These are phyloP conservation scores for Pseudodiploospora longispora DNA, from an alignment of 2,329 filamentous ascomycete species.

Conservation along the genomic window DNA sequence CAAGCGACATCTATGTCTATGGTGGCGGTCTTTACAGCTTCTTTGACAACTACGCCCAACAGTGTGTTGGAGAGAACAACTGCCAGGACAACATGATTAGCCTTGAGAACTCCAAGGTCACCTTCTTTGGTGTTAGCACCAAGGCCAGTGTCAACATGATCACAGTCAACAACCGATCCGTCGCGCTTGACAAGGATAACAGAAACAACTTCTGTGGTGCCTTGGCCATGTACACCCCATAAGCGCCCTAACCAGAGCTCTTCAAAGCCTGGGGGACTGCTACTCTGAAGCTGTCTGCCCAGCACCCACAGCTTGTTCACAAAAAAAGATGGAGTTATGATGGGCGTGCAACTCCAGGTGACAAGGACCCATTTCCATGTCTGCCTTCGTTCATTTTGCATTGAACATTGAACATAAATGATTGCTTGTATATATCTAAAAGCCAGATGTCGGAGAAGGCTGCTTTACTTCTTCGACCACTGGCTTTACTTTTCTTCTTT, in stretches of 20 bases:
- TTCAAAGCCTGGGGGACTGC: not conserved
- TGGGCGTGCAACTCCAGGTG: not conserved
- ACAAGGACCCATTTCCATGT: constrained; percentile 2
- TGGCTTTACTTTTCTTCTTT: not conserved
- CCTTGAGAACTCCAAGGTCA: constrained; percentile 58
- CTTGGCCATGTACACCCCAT: constrained; percentile 41
- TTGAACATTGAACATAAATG: constrained; percentile 6
- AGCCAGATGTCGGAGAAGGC: not conserved
- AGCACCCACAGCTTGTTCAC: not conserved
- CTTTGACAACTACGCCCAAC: constrained; percentile 73
- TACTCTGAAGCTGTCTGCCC: not conserved
- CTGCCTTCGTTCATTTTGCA: not conserved
- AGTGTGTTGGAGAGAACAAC: constrained; percentile 56
- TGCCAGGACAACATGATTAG: constrained; percentile 75
- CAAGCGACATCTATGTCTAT: constrained; percentile 58
- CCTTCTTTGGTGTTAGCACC: constrained; percentile 63
- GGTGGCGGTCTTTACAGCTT: constrained; percentile 74
- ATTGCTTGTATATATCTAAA: constrained; percentile 7
- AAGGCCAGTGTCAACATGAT: constrained; percentile 71
- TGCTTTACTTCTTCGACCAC: not conserved
- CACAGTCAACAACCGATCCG: constrained; percentile 47
- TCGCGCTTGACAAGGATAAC: constrained; percentile 52
- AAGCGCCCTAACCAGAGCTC: not conserved
- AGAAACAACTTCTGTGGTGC: constrained; percentile 58
- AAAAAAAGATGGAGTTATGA: not conserved